Evolutionary conservation across 164 flowering plant species (phyloP), one percentile per base, ranked within the genome.

Genomic region (Vitis amurensis): DNA sequence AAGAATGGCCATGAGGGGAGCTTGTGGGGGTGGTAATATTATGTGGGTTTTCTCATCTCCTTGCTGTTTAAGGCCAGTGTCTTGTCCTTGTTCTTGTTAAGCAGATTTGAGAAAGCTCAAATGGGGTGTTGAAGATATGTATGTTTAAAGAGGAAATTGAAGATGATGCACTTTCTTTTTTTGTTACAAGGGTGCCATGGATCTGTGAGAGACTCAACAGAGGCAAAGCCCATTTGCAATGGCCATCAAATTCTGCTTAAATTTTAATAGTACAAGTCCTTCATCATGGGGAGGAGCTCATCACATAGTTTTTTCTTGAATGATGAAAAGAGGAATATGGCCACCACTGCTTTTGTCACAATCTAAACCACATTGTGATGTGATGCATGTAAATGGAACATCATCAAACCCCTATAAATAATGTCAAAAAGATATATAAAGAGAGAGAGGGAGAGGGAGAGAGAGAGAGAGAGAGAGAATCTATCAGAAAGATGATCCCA

Each of bases 161-260:
- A 49, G 55, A 49, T 10, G 60, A n/a, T 63, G 64, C 67, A 59
- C 71, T 66, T 37, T 37, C 44, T 37, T 37, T 6, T 37, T 6
- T 37, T 6, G 0, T 69, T 70, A 62, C 53, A 61, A 61, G 66
- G 52, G 56, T 66, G 59, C 64, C 59, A 60, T 53, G 67, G 71
- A 73, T 48, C 69, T 69, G 55, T 68, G 27, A 53, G 69, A 63
- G 53, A 68, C 68, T 68, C 73, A 71, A 68, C 7, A 37, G 44
- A 37, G 76, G 49, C 50, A 58, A 63, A 75, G 68, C 72, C 76
- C 73, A 79, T 66, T 48, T 55, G 16, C 67, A 70, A 68, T 80
- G 72, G 80, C 68, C 81, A 83, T 68, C 75, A 83, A 69, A 81
- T 76, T 74, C 73, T 58, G 53, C 72, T 53, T 57, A 16, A 37